Evolutionary conservation across 495 filamentous ascomycete species (phyloP).

Genomic region (Aspergillus nanangensis): DNA sequence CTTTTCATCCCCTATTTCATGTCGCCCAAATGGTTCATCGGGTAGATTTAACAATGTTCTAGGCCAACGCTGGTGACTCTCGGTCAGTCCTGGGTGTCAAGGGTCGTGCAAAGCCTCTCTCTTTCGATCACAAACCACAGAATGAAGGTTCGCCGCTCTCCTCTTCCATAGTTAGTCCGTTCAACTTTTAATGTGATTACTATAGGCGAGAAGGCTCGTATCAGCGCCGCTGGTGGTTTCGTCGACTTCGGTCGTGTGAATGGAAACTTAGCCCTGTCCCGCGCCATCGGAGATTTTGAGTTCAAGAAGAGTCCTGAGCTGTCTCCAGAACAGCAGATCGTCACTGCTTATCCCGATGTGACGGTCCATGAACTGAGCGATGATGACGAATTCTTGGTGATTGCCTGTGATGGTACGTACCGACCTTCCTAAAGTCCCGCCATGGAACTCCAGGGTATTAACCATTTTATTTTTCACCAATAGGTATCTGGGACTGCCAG

Average conservation of each 20-base stretch:
- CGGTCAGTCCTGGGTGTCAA: constrained; percentile 91
- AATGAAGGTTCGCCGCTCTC: constrained; percentile 70
- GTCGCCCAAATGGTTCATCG: too few species aligned
- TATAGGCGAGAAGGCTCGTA: constrained; percentile 90
- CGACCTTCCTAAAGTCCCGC: not conserved
- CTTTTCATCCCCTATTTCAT: too few species aligned
- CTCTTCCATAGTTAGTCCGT: constrained; percentile 1
- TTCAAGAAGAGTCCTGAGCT: constrained; percentile 99
- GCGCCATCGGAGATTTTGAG: constrained; percentile 98
- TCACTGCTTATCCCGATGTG: constrained; percentile 94
- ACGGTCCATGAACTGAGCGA: constrained; percentile 82
- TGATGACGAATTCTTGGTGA: constrained; percentile 94
- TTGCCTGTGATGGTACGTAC: constrained; percentile 89
- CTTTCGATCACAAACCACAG: constrained; percentile 97
- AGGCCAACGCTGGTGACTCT: constrained; percentile 97
- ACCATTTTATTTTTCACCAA: not conserved
- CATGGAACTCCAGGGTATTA: not conserved
- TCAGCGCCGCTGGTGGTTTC: constrained; percentile 92
- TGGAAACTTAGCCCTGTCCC: constrained; percentile 94
- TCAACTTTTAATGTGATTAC: constrained; percentile 12
- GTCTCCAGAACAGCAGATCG: constrained; percentile 93
- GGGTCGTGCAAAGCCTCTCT: constrained; percentile 92
- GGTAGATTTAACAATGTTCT: too few species aligned
- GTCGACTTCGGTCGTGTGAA: constrained; percentile 98
- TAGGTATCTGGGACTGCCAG: constrained; percentile 99